Percentiles rank a stretch among this genome's conserved stretches.
Evolutionary conservation across 2,329 filamentous ascomycete species (phyloP).

Genomic region (Endoconidiophora laricicola): DNA sequence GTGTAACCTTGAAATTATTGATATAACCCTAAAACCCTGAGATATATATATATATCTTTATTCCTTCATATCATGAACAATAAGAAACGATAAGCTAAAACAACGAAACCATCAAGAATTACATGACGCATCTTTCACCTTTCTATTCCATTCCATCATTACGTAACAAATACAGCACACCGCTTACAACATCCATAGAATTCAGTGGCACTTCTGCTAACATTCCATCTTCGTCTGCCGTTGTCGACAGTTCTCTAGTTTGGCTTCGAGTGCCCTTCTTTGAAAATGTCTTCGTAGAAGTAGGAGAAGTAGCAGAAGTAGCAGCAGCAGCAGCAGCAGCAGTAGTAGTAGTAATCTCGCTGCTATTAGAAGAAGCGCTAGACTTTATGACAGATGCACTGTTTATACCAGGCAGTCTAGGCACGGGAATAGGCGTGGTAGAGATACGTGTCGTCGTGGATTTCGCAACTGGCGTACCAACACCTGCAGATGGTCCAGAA

Average conservation of each 20-base stretch:
- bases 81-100: no score
- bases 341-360: background rate
- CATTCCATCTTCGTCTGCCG: slow-evolving; percentile 17
- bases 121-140: no score
- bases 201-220: slow-evolving; percentile 28
- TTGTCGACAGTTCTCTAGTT: background rate
- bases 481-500: background rate
- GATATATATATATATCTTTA: no score
- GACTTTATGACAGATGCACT: background rate
- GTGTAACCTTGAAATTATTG: no score
- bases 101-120: no score
- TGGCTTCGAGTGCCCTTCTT: background rate
- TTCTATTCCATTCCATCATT: no score
- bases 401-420: slow-evolving; percentile 9
- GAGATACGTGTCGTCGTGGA: slow-evolving; percentile 13
- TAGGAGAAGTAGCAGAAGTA: background rate
- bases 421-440: slow-evolving; percentile 21
- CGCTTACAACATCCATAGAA: slow-evolving; percentile 33
- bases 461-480: slow-evolving; percentile 3
- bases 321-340: background rate
- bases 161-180: slow-evolving; percentile 25
- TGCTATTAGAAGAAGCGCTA: background rate
- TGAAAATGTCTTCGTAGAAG: background rate
- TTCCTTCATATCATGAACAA: no score
- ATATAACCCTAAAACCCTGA: no score